Evolutionary conservation across 345 rosid species (phyloP).

Genomic region (Syzygium jambos): DNA sequence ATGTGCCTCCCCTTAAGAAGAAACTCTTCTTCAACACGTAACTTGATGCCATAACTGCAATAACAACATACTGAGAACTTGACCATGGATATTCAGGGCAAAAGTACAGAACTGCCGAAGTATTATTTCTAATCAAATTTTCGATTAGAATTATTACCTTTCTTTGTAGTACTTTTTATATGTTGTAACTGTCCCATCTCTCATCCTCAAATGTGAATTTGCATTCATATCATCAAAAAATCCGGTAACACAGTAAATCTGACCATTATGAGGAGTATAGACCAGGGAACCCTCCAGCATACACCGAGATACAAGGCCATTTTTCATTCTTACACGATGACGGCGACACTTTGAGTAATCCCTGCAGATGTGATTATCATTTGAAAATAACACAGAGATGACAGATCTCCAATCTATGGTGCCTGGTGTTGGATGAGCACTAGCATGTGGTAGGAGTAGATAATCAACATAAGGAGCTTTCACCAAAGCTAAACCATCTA

Average conservation of each 20-base stretch:
- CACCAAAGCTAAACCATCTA: slow-evolving; percentile 14
- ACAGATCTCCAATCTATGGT: slow-evolving; percentile 50
- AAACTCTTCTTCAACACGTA: slow-evolving; percentile 22
- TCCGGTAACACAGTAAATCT: slow-evolving; percentile 44
- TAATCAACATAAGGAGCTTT: slow-evolving; percentile 39
- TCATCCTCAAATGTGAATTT: slow-evolving; percentile 34
- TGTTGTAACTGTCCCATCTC: slow-evolving; percentile 27
- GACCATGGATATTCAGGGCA: neutral
- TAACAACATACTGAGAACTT: neutral
- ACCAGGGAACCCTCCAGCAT: slow-evolving; percentile 49
- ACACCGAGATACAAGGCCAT: slow-evolving; percentile 44
- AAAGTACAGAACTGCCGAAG: neutral
- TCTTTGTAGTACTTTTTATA: slow-evolving; percentile 48
- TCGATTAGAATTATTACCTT: slow-evolving; percentile 19
- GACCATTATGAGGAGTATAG: slow-evolving; percentile 67
- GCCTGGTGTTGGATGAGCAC: neutral
- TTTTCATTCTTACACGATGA: slow-evolving; percentile 31
- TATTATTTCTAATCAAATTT: neutral
- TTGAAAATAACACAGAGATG: slow-evolving; percentile 24
- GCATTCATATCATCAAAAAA: slow-evolving; percentile 34
- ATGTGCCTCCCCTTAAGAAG: slow-evolving; percentile 52
- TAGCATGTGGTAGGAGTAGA: slow-evolving; percentile 49
- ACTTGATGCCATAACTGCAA: slow-evolving; percentile 48
- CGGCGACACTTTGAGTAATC: slow-evolving; percentile 10
- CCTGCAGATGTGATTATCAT: slow-evolving; percentile 18